A percentile compares a stretch with the other conserved stretches of the same genome.
Conservation (phyloP, 768 basidiomycete genomes). For the Russula sp. region DNA sequence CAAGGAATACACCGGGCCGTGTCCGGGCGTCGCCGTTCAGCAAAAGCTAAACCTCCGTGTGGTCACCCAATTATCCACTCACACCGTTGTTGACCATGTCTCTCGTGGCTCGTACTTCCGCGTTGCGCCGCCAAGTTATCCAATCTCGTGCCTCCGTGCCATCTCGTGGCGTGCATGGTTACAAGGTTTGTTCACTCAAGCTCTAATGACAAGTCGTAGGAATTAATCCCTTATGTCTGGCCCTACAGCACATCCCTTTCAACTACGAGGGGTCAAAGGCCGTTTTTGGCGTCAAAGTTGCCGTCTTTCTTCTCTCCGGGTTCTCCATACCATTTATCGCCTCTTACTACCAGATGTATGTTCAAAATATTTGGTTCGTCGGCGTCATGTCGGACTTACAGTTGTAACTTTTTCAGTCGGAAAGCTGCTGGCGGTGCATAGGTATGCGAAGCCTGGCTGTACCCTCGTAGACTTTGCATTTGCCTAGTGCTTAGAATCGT, state of each 20-base stretch:
- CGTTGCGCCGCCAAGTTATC: slow-evolving; percentile 23
- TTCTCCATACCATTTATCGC: slow-evolving; percentile 32
- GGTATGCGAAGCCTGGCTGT: neutral
- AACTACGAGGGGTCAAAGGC: slow-evolving; percentile 24
- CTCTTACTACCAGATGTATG: slow-evolving; percentile 33
- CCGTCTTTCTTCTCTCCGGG: slow-evolving; percentile 22
- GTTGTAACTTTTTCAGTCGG: slow-evolving; percentile 1
- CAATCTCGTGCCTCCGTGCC: slow-evolving; percentile 25
- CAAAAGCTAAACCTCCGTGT: no score
- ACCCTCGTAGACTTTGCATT: slow-evolving; percentile 2
- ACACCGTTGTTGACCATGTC: slow-evolving; percentile 24
- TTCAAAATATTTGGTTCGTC: slow-evolving; percentile 9
- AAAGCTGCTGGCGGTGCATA: slow-evolving; percentile 11
- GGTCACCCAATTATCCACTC: slow-evolving; percentile 1
- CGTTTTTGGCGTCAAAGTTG: slow-evolving; percentile 24
- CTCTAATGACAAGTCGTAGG: neutral
- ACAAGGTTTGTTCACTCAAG: slow-evolving; percentile 9
- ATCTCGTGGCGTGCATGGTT: slow-evolving; percentile 27
- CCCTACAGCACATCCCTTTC: slow-evolving; percentile 30
- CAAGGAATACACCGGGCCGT: neutral
- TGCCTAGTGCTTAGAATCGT: slow-evolving; percentile 6
- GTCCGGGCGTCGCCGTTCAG: neutral
- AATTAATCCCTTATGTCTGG: neutral
- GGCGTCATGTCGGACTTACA: slow-evolving; percentile 11
- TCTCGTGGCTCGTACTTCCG: slow-evolving; percentile 27